phyloP scores from a whole-genome alignment of 192 early-diverging fungal genomes.

The Linnemannia zychae region DNA sequence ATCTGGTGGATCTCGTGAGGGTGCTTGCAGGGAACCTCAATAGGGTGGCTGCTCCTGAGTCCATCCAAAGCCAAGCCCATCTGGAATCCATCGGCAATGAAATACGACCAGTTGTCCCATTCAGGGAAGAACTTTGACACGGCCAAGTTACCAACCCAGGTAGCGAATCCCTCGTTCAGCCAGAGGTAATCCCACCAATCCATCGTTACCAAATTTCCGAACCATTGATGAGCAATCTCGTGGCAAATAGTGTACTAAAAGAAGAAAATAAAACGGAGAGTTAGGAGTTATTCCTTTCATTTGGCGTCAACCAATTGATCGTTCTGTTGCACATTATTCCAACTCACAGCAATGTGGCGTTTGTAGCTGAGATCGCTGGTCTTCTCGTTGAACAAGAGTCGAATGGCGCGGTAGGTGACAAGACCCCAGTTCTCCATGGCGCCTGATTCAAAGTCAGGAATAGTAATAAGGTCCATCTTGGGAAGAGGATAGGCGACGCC shows the following conservation, averaged over 20 bases:
- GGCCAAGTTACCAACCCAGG: conserved; percentile 93
- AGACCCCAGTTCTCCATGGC: conserved; percentile 99
- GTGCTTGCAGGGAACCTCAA: conserved; percentile 88
- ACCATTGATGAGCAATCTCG: conserved; percentile 90
- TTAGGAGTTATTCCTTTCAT: not conserved
- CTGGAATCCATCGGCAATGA: conserved; percentile 84
- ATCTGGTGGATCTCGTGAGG: conserved; percentile 93
- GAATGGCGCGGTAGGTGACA: conserved; percentile 90
- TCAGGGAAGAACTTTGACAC: conserved; percentile 93
- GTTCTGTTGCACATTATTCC: not conserved
- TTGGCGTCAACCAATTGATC: not conserved
- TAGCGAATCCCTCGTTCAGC: conserved; percentile 99
- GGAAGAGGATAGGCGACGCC: conserved; percentile 93
- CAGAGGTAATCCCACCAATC: conserved; percentile 96
- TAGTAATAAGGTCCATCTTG: conserved; percentile 90
- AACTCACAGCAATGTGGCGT: conserved; percentile 77
- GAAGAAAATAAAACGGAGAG: not conserved
- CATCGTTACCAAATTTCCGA: conserved; percentile 97
- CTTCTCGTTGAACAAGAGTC: conserved; percentile 88
- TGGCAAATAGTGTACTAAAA: conserved; percentile 86
- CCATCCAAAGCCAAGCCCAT: conserved; percentile 84
- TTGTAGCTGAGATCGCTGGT: conserved; percentile 80
- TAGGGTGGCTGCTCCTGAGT: conserved; percentile 91
- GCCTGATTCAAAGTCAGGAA: conserved; percentile 91
- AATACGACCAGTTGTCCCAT: conserved; percentile 94